Base-by-base conservation (phyloP, 768 basidiomycete species). In the Amanita muscaria region DNA sequence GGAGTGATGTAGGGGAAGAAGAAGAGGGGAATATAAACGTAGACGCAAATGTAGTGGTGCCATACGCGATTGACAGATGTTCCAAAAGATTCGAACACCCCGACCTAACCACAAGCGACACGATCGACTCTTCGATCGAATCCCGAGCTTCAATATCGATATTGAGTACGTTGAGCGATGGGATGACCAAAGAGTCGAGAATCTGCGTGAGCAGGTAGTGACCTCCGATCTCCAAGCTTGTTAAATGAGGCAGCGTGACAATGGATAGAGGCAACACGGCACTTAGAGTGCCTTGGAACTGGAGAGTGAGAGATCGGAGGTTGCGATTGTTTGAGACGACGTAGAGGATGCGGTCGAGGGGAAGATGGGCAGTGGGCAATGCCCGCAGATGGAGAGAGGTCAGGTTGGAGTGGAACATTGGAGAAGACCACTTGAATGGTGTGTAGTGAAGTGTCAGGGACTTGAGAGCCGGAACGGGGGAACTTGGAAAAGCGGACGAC, bases 381-480 rank as follows among this genome's bases (percentile, higher is more conserved):
- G 81, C 73, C 21, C 79, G 79, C 29, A 88, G 69, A 46, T 73
- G 77, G 44, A 87, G 69, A 2, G 71, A 68, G 32, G 67, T 70
- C 10, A 87, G 64, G 44, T 73, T 72, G 10, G 70, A 69, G 30
- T 69, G 72, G 55, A 88, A 74, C 64, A 87, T 76, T 1, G 85
- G 80, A 0, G 83, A 81, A 3, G 78, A 79, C 77, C 82, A 83
- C 59, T 79, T 81, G 68, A 87, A 86, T 0, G 86, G 83, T 4
- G 80, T 73, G 49, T 83, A 73, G 53, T 83, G 79, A 9, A 87
- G 64, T 19, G 81, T 83, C 10, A 88, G 62, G 0, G 74, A 70
- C 46, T 67, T 57, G 19, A 86, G 66, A 21, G 68, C 67, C 4
- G 74, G 70, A 3, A 83, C 65, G 18, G 66, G 60, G 12, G 27